These are phyloP conservation scores for Solanum sparsipilum DNA, from an alignment of 257 asterid genomes.

Conservation along the genomic window DNA sequence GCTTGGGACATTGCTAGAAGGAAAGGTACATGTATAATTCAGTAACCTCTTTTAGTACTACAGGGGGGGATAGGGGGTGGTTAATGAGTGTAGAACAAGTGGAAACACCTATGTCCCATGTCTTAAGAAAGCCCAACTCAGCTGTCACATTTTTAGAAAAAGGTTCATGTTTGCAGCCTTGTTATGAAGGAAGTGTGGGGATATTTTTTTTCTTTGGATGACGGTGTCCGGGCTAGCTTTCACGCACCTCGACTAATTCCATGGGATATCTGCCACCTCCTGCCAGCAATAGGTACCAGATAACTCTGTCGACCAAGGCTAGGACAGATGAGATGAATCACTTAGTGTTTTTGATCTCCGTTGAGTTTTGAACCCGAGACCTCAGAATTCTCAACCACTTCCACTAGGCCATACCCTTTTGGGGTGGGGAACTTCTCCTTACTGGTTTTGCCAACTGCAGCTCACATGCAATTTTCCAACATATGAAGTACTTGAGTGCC, in stretches of 20 bases:
- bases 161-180: background rate
- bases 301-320: background rate
- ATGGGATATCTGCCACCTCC: background rate
- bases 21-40: background rate
- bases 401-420: background rate
- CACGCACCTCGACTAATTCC: background rate
- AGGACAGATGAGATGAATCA: too few species aligned
- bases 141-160: background rate
- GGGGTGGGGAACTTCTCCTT: background rate
- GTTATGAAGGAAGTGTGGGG: background rate
- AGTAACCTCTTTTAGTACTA: background rate
- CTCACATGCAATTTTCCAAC: constrained; percentile 2
- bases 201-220: too few species aligned
- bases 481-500: background rate
- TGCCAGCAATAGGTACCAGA: background rate
- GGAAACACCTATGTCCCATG: background rate
- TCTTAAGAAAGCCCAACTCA: background rate
- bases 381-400: background rate
- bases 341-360: background rate
- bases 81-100: background rate
- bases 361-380: background rate
- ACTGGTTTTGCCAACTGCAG: background rate
- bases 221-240: background rate
- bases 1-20: background rate
- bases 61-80: background rate